A percentile compares a stretch with the other conserved stretches of the same genome.
Evolutionary conservation across 192 early-diverging fungal genomes (phyloP).

Genomic region (Radiomyces spectabilis): DNA sequence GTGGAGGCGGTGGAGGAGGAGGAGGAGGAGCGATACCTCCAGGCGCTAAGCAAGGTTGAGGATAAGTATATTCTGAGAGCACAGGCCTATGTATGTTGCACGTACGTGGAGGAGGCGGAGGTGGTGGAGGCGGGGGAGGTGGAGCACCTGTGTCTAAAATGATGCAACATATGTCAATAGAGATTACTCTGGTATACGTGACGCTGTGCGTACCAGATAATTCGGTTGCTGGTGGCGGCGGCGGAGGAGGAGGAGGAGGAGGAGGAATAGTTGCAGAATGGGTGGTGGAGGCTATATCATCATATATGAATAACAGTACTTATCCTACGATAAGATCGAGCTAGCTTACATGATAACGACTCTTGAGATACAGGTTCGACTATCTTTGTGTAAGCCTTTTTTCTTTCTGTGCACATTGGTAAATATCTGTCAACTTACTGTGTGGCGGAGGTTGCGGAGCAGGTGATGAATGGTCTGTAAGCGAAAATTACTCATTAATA

Average conservation of each 20-base stretch:
- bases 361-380: too few species aligned
- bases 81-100: neutral
- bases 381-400: too few species aligned
- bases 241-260: conserved; percentile 1
- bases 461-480: too few species aligned
- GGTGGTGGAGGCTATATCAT: neutral
- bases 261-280: neutral
- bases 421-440: too few species aligned
- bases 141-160: too few species aligned
- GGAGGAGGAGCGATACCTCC: neutral
- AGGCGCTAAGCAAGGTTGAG: neutral
- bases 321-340: too few species aligned
- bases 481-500: too few species aligned
- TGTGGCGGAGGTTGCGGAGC: too few species aligned
- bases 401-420: too few species aligned
- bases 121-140: conserved; percentile 11
- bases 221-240: conserved; percentile 14
- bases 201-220: conserved; percentile 25
- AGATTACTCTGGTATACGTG: too few species aligned
- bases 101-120: conserved; percentile 15
- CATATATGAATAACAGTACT: neutral
- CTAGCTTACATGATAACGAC: too few species aligned
- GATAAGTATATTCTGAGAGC: neutral
- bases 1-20: conserved; percentile 15
- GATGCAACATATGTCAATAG: too few species aligned